phyloP scores from a whole-genome alignment of 139 green algal species.

The Chlamydomonas schloesseri region DNA sequence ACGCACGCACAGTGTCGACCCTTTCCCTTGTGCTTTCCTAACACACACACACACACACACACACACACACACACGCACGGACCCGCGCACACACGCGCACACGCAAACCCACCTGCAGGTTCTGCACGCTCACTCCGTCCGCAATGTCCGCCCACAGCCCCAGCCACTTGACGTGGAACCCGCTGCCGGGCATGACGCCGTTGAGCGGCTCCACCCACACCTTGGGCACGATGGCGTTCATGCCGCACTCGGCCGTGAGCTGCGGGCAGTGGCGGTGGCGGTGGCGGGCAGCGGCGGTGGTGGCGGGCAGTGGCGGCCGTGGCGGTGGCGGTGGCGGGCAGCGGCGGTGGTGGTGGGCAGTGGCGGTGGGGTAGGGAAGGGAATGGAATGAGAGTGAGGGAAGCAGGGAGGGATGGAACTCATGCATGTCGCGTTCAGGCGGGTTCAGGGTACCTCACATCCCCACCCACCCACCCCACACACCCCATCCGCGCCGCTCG shows the following conservation, averaged over 20 bases:
- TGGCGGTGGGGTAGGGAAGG: too few relatives aligned
- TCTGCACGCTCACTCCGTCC: constrained; percentile 54
- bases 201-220: constrained; percentile 60
- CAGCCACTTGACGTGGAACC: constrained; percentile 65
- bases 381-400: not conserved
- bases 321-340: too few relatives aligned
- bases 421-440: too few relatives aligned
- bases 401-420: too few relatives aligned
- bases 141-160: constrained; percentile 64
- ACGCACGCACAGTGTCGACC: too few relatives aligned
- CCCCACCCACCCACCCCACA: not conserved
- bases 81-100: too few relatives aligned
- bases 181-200: constrained; percentile 53
- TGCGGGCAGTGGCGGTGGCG: not conserved
- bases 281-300: too few relatives aligned
- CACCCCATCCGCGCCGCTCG: not conserved
- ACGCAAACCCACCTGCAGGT: constrained; percentile 37
- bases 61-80: too few relatives aligned
- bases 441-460: too few relatives aligned
- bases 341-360: not conserved
- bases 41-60: not conserved
- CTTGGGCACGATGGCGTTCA: constrained; percentile 50
- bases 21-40: too few relatives aligned
- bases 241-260: constrained; percentile 48
- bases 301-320: not conserved